A percentile compares a stretch with the other conserved stretches of the same genome.
Conservation (phyloP, 2,329 filamentous ascomycete species). For the Trichoderma gracile region DNA sequence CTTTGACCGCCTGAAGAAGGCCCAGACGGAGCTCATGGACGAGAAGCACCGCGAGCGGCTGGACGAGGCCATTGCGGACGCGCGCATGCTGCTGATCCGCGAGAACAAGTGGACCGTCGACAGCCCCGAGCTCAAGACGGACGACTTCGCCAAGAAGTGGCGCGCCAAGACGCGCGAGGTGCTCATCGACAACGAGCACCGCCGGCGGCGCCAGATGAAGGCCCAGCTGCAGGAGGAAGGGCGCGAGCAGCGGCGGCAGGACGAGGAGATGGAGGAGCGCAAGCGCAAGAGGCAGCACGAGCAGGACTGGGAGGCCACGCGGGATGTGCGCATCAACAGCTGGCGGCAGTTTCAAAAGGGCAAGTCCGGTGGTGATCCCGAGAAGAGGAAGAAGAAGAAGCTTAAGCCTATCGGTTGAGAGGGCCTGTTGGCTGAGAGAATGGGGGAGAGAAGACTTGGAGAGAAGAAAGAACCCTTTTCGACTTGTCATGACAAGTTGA, state of each 20-base stretch:
- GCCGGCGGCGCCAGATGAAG: conserved; percentile 81
- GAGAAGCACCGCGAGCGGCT: conserved; percentile 85
- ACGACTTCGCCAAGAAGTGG: conserved; percentile 83
- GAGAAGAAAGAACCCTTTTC: background rate
- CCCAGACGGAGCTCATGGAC: conserved; percentile 86
- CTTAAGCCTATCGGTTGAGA: conserved; percentile 60
- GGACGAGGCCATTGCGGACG: conserved; percentile 94
- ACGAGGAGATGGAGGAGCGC: conserved; percentile 77
- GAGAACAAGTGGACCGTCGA: conserved; percentile 93
- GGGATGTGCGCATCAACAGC: conserved; percentile 87
- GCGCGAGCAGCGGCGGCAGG: conserved; percentile 78
- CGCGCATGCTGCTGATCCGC: conserved; percentile 89
- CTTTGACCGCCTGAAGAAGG: conserved; percentile 95
- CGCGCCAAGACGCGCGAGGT: conserved; percentile 86
- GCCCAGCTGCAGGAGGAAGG: conserved; percentile 97
- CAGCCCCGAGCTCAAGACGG: conserved; percentile 80
- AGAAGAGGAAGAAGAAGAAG: conserved; percentile 71
- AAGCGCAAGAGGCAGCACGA: conserved; percentile 91
- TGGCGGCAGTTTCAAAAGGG: conserved; percentile 92
- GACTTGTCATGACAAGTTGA: background rate
- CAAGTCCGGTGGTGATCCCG: conserved; percentile 50
- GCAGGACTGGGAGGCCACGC: conserved; percentile 89
- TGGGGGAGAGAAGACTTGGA: background rate
- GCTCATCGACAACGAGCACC: conserved; percentile 87
- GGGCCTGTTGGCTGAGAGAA: too few relatives aligned